phyloP scores from a whole-genome alignment of 1,139 yeast species.

The Trichomonascaceae sp. region DNA sequence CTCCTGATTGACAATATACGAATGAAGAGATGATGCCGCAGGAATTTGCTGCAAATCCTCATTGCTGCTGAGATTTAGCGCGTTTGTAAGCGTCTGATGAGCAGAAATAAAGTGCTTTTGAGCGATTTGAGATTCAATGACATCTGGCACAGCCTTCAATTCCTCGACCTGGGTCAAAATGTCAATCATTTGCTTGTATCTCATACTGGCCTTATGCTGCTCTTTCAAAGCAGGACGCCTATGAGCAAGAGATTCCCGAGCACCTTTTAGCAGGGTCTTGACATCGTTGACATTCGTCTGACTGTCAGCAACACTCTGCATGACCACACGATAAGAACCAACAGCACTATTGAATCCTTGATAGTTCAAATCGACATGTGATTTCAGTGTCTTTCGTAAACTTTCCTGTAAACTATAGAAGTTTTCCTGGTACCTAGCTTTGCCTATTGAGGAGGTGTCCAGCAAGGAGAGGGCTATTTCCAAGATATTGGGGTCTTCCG shows the following conservation, averaged over 20 bases:
- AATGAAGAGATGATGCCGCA: conserved; percentile 51
- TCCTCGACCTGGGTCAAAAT: conserved; percentile 64
- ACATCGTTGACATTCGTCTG: conserved; percentile 50
- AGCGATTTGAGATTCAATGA: conserved; percentile 57
- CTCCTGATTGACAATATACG: conserved; percentile 57
- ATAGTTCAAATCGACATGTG: conserved; percentile 71
- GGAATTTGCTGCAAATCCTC: conserved; percentile 59
- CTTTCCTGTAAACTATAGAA: conserved; percentile 54
- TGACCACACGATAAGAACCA: conserved; percentile 64
- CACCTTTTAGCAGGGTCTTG: conserved; percentile 42
- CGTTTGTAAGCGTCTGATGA: conserved; percentile 53
- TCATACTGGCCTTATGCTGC: conserved; percentile 55
- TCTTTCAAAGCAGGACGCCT: conserved; percentile 55
- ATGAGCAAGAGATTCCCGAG: conserved; percentile 49
- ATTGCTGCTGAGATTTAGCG: conserved; percentile 50
- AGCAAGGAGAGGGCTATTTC: conserved; percentile 75
- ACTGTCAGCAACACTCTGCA: conserved; percentile 51
- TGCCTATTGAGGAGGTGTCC: conserved; percentile 83
- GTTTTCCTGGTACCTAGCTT: conserved; percentile 59
- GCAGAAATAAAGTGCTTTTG: conserved; percentile 68
- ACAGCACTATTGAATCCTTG: conserved; percentile 80
- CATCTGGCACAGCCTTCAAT: conserved; percentile 53
- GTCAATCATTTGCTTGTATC: conserved; percentile 65
- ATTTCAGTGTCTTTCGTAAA: conserved; percentile 51
- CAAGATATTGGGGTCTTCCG: conserved; percentile 61